Evolutionary conservation across 1,284 basidiomycete genomes (phyloP).

Genomic region (Gomphus sp.): DNA sequence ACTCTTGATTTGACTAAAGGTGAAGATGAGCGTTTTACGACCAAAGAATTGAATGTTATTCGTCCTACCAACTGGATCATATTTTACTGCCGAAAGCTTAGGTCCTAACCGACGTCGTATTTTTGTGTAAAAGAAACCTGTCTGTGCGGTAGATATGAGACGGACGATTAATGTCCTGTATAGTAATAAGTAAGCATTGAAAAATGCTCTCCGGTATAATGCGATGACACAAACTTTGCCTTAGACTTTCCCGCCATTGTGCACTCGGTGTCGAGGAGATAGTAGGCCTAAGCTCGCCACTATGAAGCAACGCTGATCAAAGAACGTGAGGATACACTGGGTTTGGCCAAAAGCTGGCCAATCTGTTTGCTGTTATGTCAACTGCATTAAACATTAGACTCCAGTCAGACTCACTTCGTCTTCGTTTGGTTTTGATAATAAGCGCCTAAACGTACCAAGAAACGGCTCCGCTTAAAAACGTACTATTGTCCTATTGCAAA

Average conservation of each 20-base stretch:
- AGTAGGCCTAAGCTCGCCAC: not conserved
- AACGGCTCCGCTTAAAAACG: not conserved
- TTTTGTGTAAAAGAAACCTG: conserved; percentile 85
- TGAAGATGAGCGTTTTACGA: not conserved
- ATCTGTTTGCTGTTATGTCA: too few relatives aligned
- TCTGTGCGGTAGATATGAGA: conserved; percentile 82
- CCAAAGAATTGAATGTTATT: not conserved
- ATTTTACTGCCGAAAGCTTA: conserved; percentile 77
- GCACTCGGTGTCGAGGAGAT: not conserved
- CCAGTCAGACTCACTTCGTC: too few relatives aligned
- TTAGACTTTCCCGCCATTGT: not conserved
- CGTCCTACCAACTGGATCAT: conserved; percentile 72
- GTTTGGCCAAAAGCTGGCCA: too few relatives aligned
- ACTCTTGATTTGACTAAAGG: not conserved
- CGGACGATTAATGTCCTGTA: conserved; percentile 75
- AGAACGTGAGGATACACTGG: too few relatives aligned
- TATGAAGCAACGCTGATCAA: too few relatives aligned
- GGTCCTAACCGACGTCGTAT: conserved; percentile 62
- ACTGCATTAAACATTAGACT: too few relatives aligned
- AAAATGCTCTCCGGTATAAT: too few relatives aligned
- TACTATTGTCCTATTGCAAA: not conserved
- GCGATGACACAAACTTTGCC: not conserved
- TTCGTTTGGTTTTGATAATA: too few relatives aligned
- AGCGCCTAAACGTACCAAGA: not conserved
- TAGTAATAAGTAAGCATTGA: not conserved